These are phyloP conservation scores for Daldinia sp. DNA, from an alignment of 2,329 filamentous ascomycete species.

Conservation along the genomic window DNA sequence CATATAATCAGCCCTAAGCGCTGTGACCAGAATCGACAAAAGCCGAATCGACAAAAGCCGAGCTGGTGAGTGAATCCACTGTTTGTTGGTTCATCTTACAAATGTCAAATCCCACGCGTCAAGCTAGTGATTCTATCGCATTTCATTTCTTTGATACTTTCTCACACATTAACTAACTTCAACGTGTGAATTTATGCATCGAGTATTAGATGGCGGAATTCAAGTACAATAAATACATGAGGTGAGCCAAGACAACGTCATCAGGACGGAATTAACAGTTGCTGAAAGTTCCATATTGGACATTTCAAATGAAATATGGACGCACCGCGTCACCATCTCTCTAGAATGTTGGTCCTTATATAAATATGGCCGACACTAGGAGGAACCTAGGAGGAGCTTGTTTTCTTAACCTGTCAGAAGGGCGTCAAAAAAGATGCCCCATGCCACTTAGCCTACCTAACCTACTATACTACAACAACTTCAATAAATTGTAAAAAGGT, in stretches of 20 bases:
- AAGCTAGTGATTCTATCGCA: not conserved
- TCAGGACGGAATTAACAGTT: not conserved
- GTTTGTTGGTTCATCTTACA: not conserved
- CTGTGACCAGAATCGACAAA: not conserved
- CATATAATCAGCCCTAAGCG: not conserved
- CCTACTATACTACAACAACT: too few relatives aligned
- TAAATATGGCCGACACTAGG: slow-evolving; percentile 5
- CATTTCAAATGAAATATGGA: slow-evolving; percentile 3
- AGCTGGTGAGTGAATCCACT: not conserved
- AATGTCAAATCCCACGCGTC: not conserved
- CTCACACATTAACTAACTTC: not conserved
- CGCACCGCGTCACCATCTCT: slow-evolving; percentile 5
- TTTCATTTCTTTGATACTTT: not conserved
- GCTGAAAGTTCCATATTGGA: slow-evolving; percentile 38
- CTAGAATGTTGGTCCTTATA: slow-evolving; percentile 7
- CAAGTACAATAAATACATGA: not conserved
- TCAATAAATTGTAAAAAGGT: too few relatives aligned
- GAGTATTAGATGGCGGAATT: not conserved
- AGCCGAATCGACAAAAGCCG: not conserved
- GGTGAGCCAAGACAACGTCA: not conserved
- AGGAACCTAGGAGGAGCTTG: not conserved
- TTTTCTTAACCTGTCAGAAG: not conserved
- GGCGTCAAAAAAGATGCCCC: too few relatives aligned
- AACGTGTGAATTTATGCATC: not conserved
- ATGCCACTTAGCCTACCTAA: too few relatives aligned